Base-by-base conservation (phyloP, 192 early-diverging fungal genomes). In the Umbelopsis sp. region DNA sequence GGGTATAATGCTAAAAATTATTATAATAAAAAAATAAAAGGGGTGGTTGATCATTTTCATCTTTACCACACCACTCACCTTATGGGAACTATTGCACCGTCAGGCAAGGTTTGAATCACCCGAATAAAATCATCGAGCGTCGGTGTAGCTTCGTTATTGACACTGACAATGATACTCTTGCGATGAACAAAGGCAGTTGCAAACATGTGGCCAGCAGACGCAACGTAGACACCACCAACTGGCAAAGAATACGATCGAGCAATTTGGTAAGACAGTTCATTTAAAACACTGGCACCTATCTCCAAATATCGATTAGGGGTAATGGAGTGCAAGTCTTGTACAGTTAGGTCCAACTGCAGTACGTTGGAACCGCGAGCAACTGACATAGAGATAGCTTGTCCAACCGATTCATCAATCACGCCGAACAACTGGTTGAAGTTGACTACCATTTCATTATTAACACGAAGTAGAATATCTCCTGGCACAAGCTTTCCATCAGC, bases 241-340 rank as follows among this genome's bases (percentile, higher is more conserved):
- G 91, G 88, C 29, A 87, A 73, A 14, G 84, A 82, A 72, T 90
- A 90, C 2, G 85, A 84, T 71, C 87, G 84, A 0, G 93, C 93
- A 44, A 92, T 78, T 69, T 93, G 90, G 71, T 91, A 92, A 7
- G 90, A 90, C 17, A 94, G 71, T 53, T 91, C 83, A 74, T 92
- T 82, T 32, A 93, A 73, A 41, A 90, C 87, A 21, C 85, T 91
- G 38, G 94, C 95, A 51, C 96, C 96, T 51, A 95, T 85, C 69
- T 94, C 90, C 14, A 98, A 85, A 74, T 89, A 94, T 14, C 90
- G 84, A 66, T 93, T 86, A 0, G 96, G 95, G 9, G 94, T 94
- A 29, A 94, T 85, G 0, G 79, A 75, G 72, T 92, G 90, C 66
- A 94, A 76, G 71, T 94, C 88, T 78, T 94, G 86, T 2, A 92